Evolutionary conservation across 148 eudicot species (phyloP).

Genomic region (Camellia japonica): DNA sequence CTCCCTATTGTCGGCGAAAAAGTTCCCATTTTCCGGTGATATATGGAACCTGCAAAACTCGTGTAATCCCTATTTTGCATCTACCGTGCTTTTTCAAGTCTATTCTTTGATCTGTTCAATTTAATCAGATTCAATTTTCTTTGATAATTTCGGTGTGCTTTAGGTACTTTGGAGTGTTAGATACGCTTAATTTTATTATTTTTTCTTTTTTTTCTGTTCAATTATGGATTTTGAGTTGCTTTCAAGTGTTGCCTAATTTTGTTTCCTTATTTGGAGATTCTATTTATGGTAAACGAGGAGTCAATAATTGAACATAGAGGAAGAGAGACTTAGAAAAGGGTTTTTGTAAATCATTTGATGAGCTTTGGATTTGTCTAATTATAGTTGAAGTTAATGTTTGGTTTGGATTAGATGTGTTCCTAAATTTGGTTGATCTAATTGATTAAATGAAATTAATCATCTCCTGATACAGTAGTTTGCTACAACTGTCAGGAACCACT

Average conservation of each 20-base stretch:
- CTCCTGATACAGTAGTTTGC: conserved; percentile 9
- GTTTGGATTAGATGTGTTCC: background rate
- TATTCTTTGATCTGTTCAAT: conserved; percentile 5
- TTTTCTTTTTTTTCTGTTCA: no score
- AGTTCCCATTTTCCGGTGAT: background rate
- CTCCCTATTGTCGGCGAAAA: background rate
- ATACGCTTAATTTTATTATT: background rate
- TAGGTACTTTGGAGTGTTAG: background rate
- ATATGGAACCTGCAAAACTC: conserved; percentile 11
- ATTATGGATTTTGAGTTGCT: background rate
- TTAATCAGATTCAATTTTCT: background rate
- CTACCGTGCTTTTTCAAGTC: background rate
- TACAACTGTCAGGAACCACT: conserved; percentile 21
- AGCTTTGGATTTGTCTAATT: background rate
- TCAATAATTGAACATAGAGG: background rate
- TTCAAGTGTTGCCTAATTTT: background rate
- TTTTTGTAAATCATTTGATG: no score
- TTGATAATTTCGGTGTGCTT: background rate
- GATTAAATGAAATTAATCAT: conserved; percentile 2
- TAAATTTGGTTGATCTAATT: background rate
- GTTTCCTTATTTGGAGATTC: background rate
- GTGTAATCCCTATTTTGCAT: conserved; percentile 18
- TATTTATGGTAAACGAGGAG: background rate
- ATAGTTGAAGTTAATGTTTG: background rate
- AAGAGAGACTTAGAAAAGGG: no score